Base-by-base conservation (phyloP, 106 monocot species). In the Apostasia shenzhenica region DNA sequence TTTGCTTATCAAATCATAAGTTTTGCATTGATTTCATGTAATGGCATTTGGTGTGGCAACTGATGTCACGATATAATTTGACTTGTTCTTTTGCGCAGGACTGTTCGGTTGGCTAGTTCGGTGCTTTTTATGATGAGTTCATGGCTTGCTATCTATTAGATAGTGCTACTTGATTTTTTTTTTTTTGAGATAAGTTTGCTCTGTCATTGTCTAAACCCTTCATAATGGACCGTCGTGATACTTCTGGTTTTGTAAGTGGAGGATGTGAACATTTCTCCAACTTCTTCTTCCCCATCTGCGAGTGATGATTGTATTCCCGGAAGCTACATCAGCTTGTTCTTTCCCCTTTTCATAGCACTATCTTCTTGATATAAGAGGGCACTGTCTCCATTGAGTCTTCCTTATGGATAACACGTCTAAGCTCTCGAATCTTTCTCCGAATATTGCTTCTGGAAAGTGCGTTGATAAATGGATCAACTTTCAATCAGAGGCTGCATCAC, bases 221-320 rank as follows among this genome's bases (percentile, higher is more conserved):
- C 26, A 26, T 26, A 26, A 26, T 26, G 26, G 26, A 26, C 59
- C 79, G 75, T 14, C 49, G 57, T 54, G 79, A 83, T 59, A 79
- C 79, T 48, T 73, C 79, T 4, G 79, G 79, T 7, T 80, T 80
- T 63, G 79, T 76, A 44, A 80, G 84, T 60, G 84, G 84, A 69
- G 84, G 84, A 43, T 66, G 76, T 73, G 57, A 51, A 6, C 14
- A 55, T 42, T 39, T 5, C 26, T 76, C 49, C 52, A 59, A 49
- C 9, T 26, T 7, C 54, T 5, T 74, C 48, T 72, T 14, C 60
- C 61, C 1, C 46, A 51, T 12, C 54, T 48, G 2, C 37, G 3
- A 54, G 12, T 45, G 48, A 53, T 52, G 62, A 63, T 11, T 11
- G 3, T 14, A 61, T 60, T 75, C 67, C 69, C 46, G 57, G 61